Evolutionary conservation across 78 protist species (phyloP).

Genomic region (Cavenderia fasciculata): DNA sequence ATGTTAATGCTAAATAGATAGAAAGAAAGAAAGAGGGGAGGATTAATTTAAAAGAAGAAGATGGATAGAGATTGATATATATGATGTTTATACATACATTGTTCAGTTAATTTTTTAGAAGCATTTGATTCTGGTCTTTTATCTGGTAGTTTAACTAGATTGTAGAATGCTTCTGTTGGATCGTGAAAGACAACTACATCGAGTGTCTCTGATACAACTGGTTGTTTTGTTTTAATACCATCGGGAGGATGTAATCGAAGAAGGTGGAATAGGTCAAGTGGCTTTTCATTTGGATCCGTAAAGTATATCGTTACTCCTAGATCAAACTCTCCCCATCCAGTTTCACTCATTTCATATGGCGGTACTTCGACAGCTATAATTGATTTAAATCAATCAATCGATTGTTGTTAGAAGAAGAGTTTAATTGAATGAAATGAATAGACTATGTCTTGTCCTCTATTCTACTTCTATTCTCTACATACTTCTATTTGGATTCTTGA

Average conservation of each 20-base stretch:
- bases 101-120: slow-evolving; percentile 2
- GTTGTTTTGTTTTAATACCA: slow-evolving; percentile 62
- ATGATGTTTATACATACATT: neutral
- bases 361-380: slow-evolving; percentile 40
- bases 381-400: neutral
- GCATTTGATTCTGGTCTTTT: slow-evolving; percentile 33
- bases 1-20: neutral
- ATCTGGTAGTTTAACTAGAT: slow-evolving; percentile 61
- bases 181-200: slow-evolving; percentile 59
- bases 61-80: neutral
- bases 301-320: slow-evolving; percentile 65
- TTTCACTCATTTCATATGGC: slow-evolving; percentile 83
- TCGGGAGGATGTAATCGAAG: slow-evolving; percentile 74
- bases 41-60: neutral
- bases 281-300: slow-evolving; percentile 65
- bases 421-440: no score
- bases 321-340: slow-evolving; percentile 87
- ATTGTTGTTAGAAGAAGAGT: neutral
- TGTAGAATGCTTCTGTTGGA: slow-evolving; percentile 50
- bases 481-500: slow-evolving; percentile 77
- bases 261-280: slow-evolving; percentile 63
- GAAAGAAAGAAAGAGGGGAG: neutral
- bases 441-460: neutral
- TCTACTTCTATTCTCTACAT: neutral
- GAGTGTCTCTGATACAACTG: slow-evolving; percentile 67